These are phyloP conservation scores for Harringtonia aguacate DNA, from an alignment of 2,329 filamentous ascomycete species.

Conservation along the genomic window DNA sequence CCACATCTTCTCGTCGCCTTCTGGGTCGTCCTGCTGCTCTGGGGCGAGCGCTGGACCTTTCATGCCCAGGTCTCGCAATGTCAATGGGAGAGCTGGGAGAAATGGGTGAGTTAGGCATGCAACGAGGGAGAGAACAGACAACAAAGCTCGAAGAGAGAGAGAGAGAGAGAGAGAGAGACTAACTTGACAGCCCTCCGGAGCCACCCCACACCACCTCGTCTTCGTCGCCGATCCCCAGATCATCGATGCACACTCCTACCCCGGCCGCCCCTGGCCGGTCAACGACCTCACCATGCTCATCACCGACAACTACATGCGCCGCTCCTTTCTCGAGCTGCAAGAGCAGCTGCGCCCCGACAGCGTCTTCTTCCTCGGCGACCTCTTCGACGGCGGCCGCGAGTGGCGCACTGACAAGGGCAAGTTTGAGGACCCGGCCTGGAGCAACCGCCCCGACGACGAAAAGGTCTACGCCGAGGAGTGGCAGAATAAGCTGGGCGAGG, in stretches of 20 bases:
- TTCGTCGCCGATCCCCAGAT: constrained; percentile 87
- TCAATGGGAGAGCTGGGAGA: constrained; percentile 80
- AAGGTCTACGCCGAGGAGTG: constrained; percentile 49
- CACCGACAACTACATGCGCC: constrained; percentile 82
- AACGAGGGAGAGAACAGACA: background rate
- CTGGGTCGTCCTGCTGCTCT: constrained; percentile 71
- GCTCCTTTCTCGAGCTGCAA: constrained; percentile 73
- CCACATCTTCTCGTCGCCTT: constrained; percentile 57
- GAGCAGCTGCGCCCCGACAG: constrained; percentile 70
- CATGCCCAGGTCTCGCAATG: constrained; percentile 59
- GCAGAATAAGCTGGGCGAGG: constrained; percentile 65
- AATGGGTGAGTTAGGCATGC: constrained; percentile 56
- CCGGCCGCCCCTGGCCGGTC: constrained; percentile 58
- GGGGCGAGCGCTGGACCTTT: constrained; percentile 78
- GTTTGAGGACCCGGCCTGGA: constrained; percentile 50
- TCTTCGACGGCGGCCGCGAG: constrained; percentile 93
- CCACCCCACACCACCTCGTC: constrained; percentile 72
- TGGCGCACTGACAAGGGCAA: constrained; percentile 65
- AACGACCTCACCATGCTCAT: constrained; percentile 44
- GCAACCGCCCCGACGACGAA: constrained; percentile 40
- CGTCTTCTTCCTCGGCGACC: constrained; percentile 81
- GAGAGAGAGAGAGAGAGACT: constrained; percentile 8
- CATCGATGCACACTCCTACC: constrained; percentile 91
- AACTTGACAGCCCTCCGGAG: constrained; percentile 55
- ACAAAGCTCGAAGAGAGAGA: constrained; percentile 3